These are phyloP conservation scores for Sphaceloma murrayae DNA, from an alignment of 2,329 filamentous ascomycete species.

Conservation along the genomic window DNA sequence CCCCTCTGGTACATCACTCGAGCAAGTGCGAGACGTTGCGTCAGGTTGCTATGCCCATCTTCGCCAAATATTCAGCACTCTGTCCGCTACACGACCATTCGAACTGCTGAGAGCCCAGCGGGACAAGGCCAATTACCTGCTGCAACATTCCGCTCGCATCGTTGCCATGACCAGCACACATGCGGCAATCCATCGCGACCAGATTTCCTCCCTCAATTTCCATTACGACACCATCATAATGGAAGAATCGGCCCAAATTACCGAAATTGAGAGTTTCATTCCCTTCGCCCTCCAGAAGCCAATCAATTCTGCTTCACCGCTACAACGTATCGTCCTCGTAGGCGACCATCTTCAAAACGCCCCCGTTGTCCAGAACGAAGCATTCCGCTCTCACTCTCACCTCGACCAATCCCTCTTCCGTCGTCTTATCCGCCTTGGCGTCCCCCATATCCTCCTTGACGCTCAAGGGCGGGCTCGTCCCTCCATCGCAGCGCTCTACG, in stretches of 20 bases:
- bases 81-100: conserved; percentile 89
- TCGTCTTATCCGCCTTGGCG: conserved; percentile 77
- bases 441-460: conserved; percentile 83
- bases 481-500: conserved; percentile 79
- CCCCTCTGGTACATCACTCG: conserved; percentile 53
- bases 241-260: conserved; percentile 97
- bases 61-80: conserved; percentile 77
- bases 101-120: conserved; percentile 81
- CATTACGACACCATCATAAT: conserved; percentile 96
- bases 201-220: conserved; percentile 87
- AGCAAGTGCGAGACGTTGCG: conserved; percentile 63
- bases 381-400: conserved; percentile 90
- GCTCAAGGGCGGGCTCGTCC: conserved; percentile 87
- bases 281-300: conserved; percentile 85
- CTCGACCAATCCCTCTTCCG: conserved; percentile 94
- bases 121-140: conserved; percentile 91
- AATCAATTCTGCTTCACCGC: conserved; percentile 58
- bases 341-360: conserved; percentile 97
- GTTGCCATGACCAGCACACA: conserved; percentile 99
- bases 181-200: conserved; percentile 83
- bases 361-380: conserved; percentile 86
- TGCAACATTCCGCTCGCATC: conserved; percentile 92
- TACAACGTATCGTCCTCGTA: conserved; percentile 84
- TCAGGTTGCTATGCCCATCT: conserved; percentile 83
- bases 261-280: conserved; percentile 94